phyloP scores from a whole-genome alignment of 805 yeast genomes.

The Metschnikowia santaceciliae region DNA sequence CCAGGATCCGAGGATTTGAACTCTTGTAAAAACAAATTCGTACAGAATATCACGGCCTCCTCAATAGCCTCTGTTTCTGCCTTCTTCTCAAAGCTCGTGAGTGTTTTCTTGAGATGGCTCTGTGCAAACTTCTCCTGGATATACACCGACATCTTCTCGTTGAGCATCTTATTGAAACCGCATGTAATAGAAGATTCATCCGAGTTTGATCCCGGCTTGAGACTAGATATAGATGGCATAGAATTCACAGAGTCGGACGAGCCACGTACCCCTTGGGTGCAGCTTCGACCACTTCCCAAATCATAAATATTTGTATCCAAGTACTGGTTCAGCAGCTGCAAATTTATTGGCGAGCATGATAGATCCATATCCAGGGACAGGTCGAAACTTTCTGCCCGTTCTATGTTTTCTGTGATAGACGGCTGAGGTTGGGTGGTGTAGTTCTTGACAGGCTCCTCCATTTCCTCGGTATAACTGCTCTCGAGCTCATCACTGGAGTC shows the following conservation, averaged over 20 bases:
- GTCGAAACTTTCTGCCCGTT: background rate
- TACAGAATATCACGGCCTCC: conserved; percentile 12
- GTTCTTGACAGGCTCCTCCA: background rate
- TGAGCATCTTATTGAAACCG: background rate
- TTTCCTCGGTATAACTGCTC: background rate
- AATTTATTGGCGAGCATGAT: background rate
- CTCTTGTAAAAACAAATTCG: conserved; percentile 14
- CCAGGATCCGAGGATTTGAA: conserved; percentile 13
- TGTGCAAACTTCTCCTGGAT: conserved; percentile 3
- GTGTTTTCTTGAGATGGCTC: background rate
- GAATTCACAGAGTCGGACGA: conserved; percentile 3
- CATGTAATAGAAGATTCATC: background rate
- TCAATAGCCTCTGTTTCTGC: background rate
- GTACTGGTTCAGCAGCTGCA: background rate
- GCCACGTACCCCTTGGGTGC: background rate
- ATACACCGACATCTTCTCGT: background rate
- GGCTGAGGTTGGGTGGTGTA: background rate
- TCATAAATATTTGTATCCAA: background rate
- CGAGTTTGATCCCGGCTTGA: background rate
- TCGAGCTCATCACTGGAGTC: background rate
- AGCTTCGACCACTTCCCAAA: background rate
- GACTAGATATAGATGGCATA: conserved; percentile 3
- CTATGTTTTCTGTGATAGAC: background rate
- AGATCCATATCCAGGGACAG: background rate
- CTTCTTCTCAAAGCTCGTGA: background rate